Base-by-base conservation (phyloP, 768 basidiomycete genomes). In the Trametes elegans region DNA sequence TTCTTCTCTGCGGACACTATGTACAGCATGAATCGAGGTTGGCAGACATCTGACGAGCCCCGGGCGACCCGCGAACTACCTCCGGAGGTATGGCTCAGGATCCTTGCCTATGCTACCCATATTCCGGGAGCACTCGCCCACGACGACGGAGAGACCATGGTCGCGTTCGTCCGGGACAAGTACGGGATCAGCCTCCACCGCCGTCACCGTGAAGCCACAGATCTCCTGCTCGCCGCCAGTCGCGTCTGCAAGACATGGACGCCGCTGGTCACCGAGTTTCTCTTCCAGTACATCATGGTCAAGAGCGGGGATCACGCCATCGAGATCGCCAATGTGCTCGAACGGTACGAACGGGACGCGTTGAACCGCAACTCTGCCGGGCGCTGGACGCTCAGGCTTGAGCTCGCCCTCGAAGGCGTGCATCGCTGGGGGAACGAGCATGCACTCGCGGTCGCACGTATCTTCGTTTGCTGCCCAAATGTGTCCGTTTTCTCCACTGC, bases 181-280 rank as follows among this genome's bases (percentile, higher is more conserved):
- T 39, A 61, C 26, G 62, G 56, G 13, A 63, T 63, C 41, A 36
- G 32, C 39, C 24, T 58, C 3, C 57, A 58, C 40, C 34, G 47
- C 9, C 49, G 59, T 13, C 53, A 58, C 21, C 53, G 60, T 14
- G 53, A 58, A 31, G 41, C 62, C 11, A 55, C 57, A 9, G 46
- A 58, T 32, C 40, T 50, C 23, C 55, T 59, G 56, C 53, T 61
- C 9, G 19, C 49, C 13, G 39, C 46, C 18, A 45, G 49, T 21
- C 50, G 58, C n/a, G 62, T 63, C 19, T 63, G 49, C 45, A 58
- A 59, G 48, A 35, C 28, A 5, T 63, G 62, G 62, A 26, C 45
- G 19, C 23, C 48, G 0, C 41, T 63, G 7, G 50, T 29, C n/a
- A 34, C 36, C 27, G 36, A 60, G 23, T 59, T 46, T 26, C 49